phyloP scores from a whole-genome alignment of 2,329 filamentous ascomycete genomes.

The Beauveria bassiana region DNA sequence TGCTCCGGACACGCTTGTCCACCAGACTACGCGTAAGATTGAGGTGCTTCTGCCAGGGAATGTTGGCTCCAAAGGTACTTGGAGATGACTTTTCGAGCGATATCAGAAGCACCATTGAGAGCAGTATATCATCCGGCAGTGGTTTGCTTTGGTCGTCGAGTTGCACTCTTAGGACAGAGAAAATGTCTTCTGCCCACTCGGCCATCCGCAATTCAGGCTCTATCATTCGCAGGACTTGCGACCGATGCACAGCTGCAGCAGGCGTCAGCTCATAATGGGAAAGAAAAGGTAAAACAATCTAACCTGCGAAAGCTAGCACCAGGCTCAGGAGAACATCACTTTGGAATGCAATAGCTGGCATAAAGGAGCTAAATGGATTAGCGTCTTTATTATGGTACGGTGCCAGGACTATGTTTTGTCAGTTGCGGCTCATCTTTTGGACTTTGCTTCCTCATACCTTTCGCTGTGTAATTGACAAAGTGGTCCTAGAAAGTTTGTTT shows the following conservation, averaged over 20 bases:
- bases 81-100: slow-evolving; percentile 79
- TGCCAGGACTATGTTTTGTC: slow-evolving; percentile 37
- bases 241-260: slow-evolving; percentile 63
- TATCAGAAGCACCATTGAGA: slow-evolving; percentile 77
- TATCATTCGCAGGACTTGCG: slow-evolving; percentile 62
- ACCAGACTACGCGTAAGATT: slow-evolving; percentile 71
- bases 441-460: slow-evolving; percentile 44
- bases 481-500: slow-evolving; percentile 34
- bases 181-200: slow-evolving; percentile 71
- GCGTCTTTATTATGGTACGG: slow-evolving; percentile 44
- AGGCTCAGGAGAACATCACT: slow-evolving; percentile 68
- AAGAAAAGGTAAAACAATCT: not conserved
- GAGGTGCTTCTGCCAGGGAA: slow-evolving; percentile 75
- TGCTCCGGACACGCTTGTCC: slow-evolving; percentile 44
- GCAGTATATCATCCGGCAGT: slow-evolving; percentile 65
- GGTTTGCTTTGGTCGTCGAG: slow-evolving; percentile 53
- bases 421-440: not conserved
- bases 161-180: slow-evolving; percentile 61
- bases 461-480: slow-evolving; percentile 73
- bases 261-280: slow-evolving; percentile 3
- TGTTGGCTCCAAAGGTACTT: slow-evolving; percentile 69
- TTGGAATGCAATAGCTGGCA: slow-evolving; percentile 55
- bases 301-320: slow-evolving; percentile 65
- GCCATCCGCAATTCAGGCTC: slow-evolving; percentile 74
- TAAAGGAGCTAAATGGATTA: slow-evolving; percentile 44